Evolutionary conservation across 78 protist genomes (phyloP), one percentile per base, ranked within the genome.

Genomic region (Neovahlkampfia damariscottae): DNA sequence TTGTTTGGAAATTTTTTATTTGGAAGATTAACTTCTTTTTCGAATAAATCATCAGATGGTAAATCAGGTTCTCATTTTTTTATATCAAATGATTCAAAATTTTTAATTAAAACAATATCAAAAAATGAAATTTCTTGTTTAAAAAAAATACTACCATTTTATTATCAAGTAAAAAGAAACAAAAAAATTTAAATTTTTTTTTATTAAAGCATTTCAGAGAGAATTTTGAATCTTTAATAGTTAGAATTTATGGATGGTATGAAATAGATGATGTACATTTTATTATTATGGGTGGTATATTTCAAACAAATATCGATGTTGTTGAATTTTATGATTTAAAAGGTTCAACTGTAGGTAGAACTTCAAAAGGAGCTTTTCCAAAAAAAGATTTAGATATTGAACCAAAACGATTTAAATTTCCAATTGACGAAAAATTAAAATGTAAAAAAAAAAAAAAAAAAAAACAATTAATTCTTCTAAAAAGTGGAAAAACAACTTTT

Each of bases 91-190:
- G 89, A 85, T 75, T 30, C 66, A 6, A 4, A 38, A 28, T 85
- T 69, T 58, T 30, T 82, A 32, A 39, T 85, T 5, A 85, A 85
- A 35, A 85, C 89, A 2, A 80, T 85, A n/a, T 28, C 87, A 35
- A 74, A 77, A 1, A 30, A 28, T 10, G 82, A 78, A 38, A 35
- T 34, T 9, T 5, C 2, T 2, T 67, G 27, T 39, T 38, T 78
- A 50, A 39, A 58, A 28, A 29, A 31, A 35, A 62, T 78, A 32
- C 78, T 83, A n/a, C 70, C 77, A 28, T 4, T 41, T 9, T 83
- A 83, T 32, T 78, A 78, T 32, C 88, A 84, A 27, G 38, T 84
- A 30, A 7, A 41, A 10, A 27, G 34, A 9, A 27, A 80, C 74
- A 77, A 78, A 28, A 35, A 40, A 38, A 78, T n/a, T n/a, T n/a